These are phyloP conservation scores for Talaromyces amestolkiae DNA, from an alignment of 2,329 filamentous ascomycete species.

Conservation along the genomic window DNA sequence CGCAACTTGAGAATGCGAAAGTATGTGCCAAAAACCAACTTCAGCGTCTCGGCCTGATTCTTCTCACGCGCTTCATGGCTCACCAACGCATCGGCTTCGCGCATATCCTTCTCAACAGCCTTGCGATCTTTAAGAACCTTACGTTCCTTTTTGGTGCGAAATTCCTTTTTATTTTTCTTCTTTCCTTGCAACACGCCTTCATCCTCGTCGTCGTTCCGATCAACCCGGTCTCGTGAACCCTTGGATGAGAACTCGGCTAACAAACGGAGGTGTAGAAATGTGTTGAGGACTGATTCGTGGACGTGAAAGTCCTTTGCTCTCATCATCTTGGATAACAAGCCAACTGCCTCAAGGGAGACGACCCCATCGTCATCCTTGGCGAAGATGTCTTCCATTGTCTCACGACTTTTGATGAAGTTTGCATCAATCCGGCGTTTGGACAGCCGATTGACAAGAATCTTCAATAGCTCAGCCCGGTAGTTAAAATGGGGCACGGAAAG, in stretches of 20 bases:
- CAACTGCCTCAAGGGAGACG: conserved; percentile 80
- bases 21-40: conserved; percentile 92
- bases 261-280: conserved; percentile 84
- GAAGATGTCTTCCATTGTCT: conserved; percentile 79
- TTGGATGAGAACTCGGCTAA: conserved; percentile 85
- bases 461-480: conserved; percentile 82
- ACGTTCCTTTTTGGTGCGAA: conserved; percentile 81
- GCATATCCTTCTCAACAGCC: conserved; percentile 86
- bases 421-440: conserved; percentile 68
- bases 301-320: conserved; percentile 78
- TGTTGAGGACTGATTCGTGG: conserved; percentile 81
- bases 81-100: conserved; percentile 83
- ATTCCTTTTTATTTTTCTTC: conserved; percentile 71
- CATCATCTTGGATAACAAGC: conserved; percentile 90
- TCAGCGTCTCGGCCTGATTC: conserved; percentile 93
- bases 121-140: conserved; percentile 85
- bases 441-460: conserved; percentile 81
- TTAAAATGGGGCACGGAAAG: conserved; percentile 93
- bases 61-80: conserved; percentile 88
- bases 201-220: conserved; percentile 54
- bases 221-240: conserved; percentile 73
- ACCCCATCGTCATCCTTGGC: conserved; percentile 84
- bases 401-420: conserved; percentile 73
- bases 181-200: conserved; percentile 36
- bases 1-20: conserved; percentile 89